phyloP scores from a whole-genome alignment of 2,329 filamentous ascomycete species.

The Fusarium sp. region DNA sequence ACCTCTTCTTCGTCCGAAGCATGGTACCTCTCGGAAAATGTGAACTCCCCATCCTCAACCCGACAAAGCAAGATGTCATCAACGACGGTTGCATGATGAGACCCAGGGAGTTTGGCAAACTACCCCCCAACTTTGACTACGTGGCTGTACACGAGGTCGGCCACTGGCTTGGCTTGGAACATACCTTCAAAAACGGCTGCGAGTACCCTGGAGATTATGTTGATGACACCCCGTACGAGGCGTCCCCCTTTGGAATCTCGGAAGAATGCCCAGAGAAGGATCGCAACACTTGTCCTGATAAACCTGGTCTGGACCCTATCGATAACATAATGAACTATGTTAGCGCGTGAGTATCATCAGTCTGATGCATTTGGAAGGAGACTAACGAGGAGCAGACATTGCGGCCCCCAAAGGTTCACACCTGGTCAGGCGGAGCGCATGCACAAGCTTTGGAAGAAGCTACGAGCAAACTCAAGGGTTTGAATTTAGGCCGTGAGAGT shows the following conservation, averaged over 20 bases:
- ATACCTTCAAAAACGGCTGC: constrained; percentile 31
- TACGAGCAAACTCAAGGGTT: background rate
- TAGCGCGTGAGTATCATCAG: background rate
- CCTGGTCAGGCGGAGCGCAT: constrained; percentile 24
- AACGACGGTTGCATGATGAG: constrained; percentile 28
- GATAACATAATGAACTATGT: constrained; percentile 33
- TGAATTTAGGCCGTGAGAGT: background rate
- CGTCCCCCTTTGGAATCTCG: background rate
- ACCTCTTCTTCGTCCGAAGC: constrained; percentile 12
- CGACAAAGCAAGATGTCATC: background rate
- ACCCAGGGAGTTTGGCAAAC: background rate
- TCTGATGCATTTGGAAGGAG: fast-evolving
- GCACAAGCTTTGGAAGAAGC: constrained; percentile 29
- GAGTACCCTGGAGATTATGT: constrained; percentile 26
- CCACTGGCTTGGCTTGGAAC: constrained; percentile 28
- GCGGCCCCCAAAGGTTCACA: constrained; percentile 18
- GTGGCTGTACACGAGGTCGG: constrained; percentile 26
- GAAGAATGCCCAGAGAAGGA: constrained; percentile 17
- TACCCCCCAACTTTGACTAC: background rate
- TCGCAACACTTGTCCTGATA: background rate
- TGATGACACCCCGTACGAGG: constrained; percentile 29
- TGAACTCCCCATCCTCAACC: constrained; percentile 17
- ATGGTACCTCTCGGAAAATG: constrained; percentile 20
- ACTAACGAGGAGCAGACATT: constrained; percentile 4
- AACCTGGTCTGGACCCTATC: constrained; percentile 22